Base-by-base conservation (phyloP, 176 grass and related monocot genomes). In the Stipa capillata region DNA sequence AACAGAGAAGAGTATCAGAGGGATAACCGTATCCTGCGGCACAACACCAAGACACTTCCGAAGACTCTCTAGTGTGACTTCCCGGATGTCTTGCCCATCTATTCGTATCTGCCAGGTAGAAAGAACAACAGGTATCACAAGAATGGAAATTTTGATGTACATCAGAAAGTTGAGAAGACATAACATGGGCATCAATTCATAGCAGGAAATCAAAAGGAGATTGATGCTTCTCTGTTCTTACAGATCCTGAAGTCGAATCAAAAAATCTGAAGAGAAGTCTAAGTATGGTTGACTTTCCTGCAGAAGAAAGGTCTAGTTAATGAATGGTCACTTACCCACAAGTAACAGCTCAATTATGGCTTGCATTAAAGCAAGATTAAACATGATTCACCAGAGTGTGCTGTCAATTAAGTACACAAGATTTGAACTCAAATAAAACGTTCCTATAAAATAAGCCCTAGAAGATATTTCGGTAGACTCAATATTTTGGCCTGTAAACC, bases 221-320 rank as follows among this genome's bases (percentile, higher is more conserved):
- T 28, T 58, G 32, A 68, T 75, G 27, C 8, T 79, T 83, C 27
- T 80, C 49, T 72, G 77, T 63, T 79, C 96, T 89, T 86, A 98
- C 96, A 47, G 74, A 86, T 93, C 96, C 96, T 60, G 92, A 93
- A 79, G 91, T 40, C 1, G 85, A 85, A 72, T 98, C 96, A 50
- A 98, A 98, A 88, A 93, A 98, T 92, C 96, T 94, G 86, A 93
- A 98, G 28, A 98, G 83, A 76, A 98, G 80, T 79, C 96, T 89
- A 39, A 98, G 86, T 91, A 98, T 82, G 18, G 92, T 98, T 49
- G 96, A 95, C 75, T 98, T 98, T 60, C 96, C 96, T 98, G 86
- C 88, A 93, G 5, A 87, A 66, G 66, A 76, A 82, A 87, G 34
- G n/a, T 52, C 20, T 14, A 49, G 69, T 72, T 88, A 81, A 78